phyloP scores from a whole-genome alignment of 208 protist genomes.

The Herpetomonas samuelpessoai region DNA sequence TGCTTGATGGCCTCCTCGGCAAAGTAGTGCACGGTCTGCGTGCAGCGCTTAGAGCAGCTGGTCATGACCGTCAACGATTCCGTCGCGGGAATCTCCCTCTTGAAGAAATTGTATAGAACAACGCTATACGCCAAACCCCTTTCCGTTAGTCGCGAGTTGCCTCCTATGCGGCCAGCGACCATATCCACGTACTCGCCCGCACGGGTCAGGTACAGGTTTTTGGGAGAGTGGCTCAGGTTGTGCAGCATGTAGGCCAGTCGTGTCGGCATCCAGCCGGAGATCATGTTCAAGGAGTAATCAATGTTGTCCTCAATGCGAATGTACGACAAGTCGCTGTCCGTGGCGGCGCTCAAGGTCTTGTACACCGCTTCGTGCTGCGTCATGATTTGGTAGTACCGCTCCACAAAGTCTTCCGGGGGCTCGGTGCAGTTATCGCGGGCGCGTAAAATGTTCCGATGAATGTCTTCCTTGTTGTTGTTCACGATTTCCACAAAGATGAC shows the following conservation, averaged over 20 bases:
- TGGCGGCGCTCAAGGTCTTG: constrained; percentile 59
- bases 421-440: constrained; percentile 53
- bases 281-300: constrained; percentile 82
- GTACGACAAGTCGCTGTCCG: constrained; percentile 75
- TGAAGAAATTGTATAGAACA: constrained; percentile 70
- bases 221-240: constrained; percentile 71
- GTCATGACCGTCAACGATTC: constrained; percentile 66
- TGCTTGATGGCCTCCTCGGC: constrained; percentile 44
- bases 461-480: constrained; percentile 45
- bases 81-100: constrained; percentile 30
- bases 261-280: constrained; percentile 85
- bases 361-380: constrained; percentile 67
- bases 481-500: constrained; percentile 86
- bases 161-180: constrained; percentile 68
- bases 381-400: constrained; percentile 69
- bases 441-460: constrained; percentile 60
- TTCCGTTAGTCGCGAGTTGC: constrained; percentile 78
- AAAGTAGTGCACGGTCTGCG: constrained; percentile 82
- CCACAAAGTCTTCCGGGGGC: constrained; percentile 66
- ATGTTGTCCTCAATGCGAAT: constrained; percentile 77
- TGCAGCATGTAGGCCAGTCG: constrained; percentile 87
- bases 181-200: constrained; percentile 86
- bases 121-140: constrained; percentile 71
- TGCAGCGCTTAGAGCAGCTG: constrained; percentile 80
- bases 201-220: constrained; percentile 77